These are phyloP conservation scores for Colletotrichum euphorbiae DNA, from an alignment of 2,329 filamentous ascomycete genomes.

Conservation along the genomic window DNA sequence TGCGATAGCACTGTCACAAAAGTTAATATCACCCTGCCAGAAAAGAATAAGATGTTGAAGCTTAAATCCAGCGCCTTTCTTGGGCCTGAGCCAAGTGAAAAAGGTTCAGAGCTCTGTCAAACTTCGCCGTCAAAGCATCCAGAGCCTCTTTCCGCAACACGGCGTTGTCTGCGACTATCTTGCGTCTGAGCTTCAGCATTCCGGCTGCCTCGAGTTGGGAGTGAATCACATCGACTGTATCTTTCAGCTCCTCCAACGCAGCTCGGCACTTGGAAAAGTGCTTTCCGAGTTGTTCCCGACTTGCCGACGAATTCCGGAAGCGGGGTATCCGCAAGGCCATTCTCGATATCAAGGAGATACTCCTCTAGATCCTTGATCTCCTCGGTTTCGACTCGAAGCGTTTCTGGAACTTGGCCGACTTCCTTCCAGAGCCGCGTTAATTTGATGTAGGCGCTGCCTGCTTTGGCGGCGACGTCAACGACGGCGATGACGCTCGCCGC, in stretches of 20 bases:
- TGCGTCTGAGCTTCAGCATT: background rate
- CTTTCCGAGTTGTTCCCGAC: background rate
- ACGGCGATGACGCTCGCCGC: background rate
- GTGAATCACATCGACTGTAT: background rate
- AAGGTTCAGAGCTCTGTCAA: background rate
- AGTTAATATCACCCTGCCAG: background rate
- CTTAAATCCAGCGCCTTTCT: background rate
- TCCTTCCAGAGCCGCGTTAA: background rate
- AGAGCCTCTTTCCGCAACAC: background rate
- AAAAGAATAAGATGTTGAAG: too few species aligned
- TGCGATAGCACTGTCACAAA: background rate
- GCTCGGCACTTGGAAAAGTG: background rate
- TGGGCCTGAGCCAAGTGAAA: background rate
- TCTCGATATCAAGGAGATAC: background rate
- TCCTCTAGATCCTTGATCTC: background rate
- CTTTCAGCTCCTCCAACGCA: background rate
- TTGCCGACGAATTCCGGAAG: background rate
- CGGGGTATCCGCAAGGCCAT: background rate
- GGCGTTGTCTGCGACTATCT: background rate
- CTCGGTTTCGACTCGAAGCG: background rate
- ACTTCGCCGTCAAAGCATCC: background rate
- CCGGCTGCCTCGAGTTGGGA: background rate
- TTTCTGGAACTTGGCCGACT: background rate
- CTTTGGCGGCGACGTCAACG: background rate
- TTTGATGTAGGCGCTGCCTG: background rate